Conservation (phyloP, 176 grass and related monocot genomes). For the Bonia amplexicaulis region DNA sequence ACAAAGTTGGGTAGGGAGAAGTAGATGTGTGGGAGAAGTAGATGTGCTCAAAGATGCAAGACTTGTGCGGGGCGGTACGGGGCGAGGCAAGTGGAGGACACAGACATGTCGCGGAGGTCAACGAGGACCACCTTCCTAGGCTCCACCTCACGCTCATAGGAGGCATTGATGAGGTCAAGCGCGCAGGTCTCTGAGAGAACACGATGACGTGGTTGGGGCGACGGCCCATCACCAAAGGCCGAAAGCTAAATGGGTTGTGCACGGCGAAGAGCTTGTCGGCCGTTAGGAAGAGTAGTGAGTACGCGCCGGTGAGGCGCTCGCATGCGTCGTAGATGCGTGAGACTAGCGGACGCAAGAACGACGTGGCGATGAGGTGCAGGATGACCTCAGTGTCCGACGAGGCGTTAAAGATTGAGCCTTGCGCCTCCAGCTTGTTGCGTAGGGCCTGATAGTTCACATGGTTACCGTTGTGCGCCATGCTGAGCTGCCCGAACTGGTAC, state of each 20-base stretch:
- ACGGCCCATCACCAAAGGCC: conserved; percentile 79
- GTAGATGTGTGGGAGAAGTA: conserved; percentile 95
- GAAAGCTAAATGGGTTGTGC: conserved; percentile 81
- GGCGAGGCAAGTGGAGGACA: conserved; percentile 64
- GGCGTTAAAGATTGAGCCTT: conserved; percentile 89
- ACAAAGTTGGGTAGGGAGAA: conserved; percentile 79
- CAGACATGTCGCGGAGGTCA: conserved; percentile 65
- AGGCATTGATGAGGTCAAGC: conserved; percentile 80
- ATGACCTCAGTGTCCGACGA: conserved; percentile 96
- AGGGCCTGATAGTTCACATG: conserved; percentile 72
- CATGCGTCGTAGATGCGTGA: conserved; percentile 73
- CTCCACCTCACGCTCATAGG: conserved; percentile 71
- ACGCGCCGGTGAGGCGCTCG: conserved; percentile 68
- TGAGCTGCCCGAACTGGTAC: conserved; percentile 78
- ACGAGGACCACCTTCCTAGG: conserved; percentile 83
- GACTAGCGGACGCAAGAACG: conserved; percentile 68
- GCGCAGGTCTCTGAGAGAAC: conserved; percentile 96
- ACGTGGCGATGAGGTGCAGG: conserved; percentile 87
- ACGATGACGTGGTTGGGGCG: conserved; percentile 75
- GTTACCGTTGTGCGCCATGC: conserved; percentile 88
- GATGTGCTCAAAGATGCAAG: conserved; percentile 94
- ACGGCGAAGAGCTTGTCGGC: conserved; percentile 74
- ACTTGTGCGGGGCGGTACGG: conserved; percentile 66
- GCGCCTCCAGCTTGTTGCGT: conserved; percentile 57
- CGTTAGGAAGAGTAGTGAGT: conserved; percentile 87